Conservation (phyloP, 2,329 filamentous ascomycete genomes). For the Venturia nashicola region DNA sequence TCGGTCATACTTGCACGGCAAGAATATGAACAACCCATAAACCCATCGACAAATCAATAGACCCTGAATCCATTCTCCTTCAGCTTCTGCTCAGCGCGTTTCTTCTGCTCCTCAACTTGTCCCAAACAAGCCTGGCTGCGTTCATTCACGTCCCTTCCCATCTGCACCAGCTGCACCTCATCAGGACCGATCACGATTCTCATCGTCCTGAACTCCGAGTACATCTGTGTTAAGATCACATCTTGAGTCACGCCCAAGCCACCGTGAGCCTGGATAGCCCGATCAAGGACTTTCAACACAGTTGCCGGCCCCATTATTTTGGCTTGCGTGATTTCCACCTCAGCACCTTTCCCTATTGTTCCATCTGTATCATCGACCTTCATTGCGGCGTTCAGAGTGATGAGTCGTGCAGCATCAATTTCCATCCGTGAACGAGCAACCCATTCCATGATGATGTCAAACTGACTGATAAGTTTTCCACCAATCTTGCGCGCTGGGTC, state of each 20-base stretch:
- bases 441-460: conserved; percentile 92
- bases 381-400: conserved; percentile 88
- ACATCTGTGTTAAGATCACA: conserved; percentile 70
- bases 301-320: conserved; percentile 83
- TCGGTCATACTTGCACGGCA: too few relatives aligned
- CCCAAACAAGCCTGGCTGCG: conserved; percentile 6
- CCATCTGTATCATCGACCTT: conserved; percentile 84
- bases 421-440: conserved; percentile 86
- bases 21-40: too few relatives aligned
- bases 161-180: conserved; percentile 68
- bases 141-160: conserved; percentile 71
- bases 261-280: conserved; percentile 85
- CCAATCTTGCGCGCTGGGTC: conserved; percentile 86
- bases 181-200: conserved; percentile 87
- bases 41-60: not conserved
- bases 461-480: conserved; percentile 72
- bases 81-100: conserved; percentile 4
- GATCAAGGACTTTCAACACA: conserved; percentile 78
- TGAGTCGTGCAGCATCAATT: conserved; percentile 79
- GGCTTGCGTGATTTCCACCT: conserved; percentile 88
- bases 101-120: not conserved
- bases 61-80: conserved; percentile 10
- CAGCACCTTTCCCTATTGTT: conserved; percentile 52
- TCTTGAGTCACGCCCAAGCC: conserved; percentile 88
- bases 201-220: conserved; percentile 68